Conservation (phyloP, 495 filamentous ascomycete species). For the Aspergillus bridgeri region DNA sequence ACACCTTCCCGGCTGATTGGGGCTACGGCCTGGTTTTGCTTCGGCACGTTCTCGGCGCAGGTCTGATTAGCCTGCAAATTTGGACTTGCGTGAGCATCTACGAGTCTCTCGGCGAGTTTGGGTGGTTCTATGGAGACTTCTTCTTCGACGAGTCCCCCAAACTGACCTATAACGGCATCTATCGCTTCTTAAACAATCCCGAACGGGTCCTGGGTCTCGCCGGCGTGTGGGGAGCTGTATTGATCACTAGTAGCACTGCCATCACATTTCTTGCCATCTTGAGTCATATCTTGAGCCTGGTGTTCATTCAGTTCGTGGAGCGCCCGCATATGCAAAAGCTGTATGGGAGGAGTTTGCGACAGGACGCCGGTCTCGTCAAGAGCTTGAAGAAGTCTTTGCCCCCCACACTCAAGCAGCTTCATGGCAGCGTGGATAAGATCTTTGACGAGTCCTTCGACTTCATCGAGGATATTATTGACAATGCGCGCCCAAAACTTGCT, state of each 20-base stretch:
- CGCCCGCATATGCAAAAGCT: slow-evolving; percentile 98
- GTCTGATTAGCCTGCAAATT: slow-evolving; percentile 79
- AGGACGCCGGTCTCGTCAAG: slow-evolving; percentile 86
- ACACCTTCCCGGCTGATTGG: slow-evolving; percentile 80
- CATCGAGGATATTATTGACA: slow-evolving; percentile 85
- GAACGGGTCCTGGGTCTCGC: slow-evolving; percentile 91
- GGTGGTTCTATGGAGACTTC: slow-evolving; percentile 99
- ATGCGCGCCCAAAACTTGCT: slow-evolving; percentile 81
- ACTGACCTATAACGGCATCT: slow-evolving; percentile 94
- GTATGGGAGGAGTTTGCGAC: slow-evolving; percentile 78
- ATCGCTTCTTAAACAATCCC: slow-evolving; percentile 96
- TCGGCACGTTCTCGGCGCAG: slow-evolving; percentile 77
- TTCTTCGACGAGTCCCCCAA: slow-evolving; percentile 81
- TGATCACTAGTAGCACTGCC: slow-evolving; percentile 82
- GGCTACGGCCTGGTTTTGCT: slow-evolving; percentile 76
- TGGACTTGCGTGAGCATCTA: slow-evolving; percentile 96
- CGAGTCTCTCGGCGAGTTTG: slow-evolving; percentile 94
- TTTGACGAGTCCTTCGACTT: slow-evolving; percentile 80
- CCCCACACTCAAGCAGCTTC: slow-evolving; percentile 69
- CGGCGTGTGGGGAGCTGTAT: slow-evolving; percentile 91
- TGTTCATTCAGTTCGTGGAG: slow-evolving; percentile 91
- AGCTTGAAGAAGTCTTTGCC: slow-evolving; percentile 87
- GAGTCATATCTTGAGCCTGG: slow-evolving; percentile 78
- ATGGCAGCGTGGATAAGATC: slow-evolving; percentile 82
- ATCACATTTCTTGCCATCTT: slow-evolving; percentile 81